phyloP scores from a whole-genome alignment of 768 basidiomycete genomes.

The Myochromella boudieri region DNA sequence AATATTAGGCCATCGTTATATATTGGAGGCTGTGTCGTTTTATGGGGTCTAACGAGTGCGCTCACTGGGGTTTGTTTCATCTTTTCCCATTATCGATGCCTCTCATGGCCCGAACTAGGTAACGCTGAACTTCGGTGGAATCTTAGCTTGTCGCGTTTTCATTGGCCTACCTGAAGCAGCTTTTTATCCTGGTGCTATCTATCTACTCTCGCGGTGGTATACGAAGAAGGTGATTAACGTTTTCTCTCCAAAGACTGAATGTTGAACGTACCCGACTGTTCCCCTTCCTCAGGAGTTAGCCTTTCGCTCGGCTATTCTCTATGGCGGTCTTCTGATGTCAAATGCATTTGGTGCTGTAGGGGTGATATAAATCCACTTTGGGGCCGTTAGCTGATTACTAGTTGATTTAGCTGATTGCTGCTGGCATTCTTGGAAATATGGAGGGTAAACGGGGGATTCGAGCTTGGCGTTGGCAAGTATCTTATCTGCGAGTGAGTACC shows the following conservation, averaged over 20 bases:
- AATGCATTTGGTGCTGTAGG: conserved; percentile 68
- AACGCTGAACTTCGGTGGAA: conserved; percentile 53
- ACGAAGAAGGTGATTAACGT: conserved; percentile 45
- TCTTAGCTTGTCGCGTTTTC: conserved; percentile 57
- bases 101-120: conserved; percentile 31
- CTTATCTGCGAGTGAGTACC: not conserved
- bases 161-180: conserved; percentile 67
- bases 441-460: conserved; percentile 64
- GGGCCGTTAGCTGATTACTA: not conserved
- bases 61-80: conserved; percentile 52
- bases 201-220: conserved; percentile 54
- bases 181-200: conserved; percentile 60
- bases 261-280: not conserved
- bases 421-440: conserved; percentile 72
- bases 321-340: conserved; percentile 57
- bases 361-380: not conserved
- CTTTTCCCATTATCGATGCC: not conserved
- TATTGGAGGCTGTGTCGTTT: conserved; percentile 57
- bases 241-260: not conserved
- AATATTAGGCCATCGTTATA: conserved; percentile 54
- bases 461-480: conserved; percentile 66
- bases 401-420: conserved; percentile 57
- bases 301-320: conserved; percentile 61
- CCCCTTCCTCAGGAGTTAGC: conserved; percentile 52
- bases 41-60: conserved; percentile 64